Conservation (phyloP, 148 eudicot genomes). For the Diospyros kaki region DNA sequence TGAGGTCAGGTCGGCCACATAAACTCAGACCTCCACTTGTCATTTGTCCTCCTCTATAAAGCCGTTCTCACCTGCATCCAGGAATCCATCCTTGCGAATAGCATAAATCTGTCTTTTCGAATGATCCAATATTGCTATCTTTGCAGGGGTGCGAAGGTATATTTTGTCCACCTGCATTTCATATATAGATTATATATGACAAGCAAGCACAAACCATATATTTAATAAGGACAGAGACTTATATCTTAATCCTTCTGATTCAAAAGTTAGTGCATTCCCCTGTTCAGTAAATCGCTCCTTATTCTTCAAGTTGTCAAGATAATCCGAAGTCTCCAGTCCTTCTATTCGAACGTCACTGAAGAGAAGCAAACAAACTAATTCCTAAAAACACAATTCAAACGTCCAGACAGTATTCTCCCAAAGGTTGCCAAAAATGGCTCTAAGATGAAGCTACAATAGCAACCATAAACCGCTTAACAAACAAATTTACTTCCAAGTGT, state of each 20-base stretch:
- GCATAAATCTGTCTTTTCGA: constrained; percentile 87
- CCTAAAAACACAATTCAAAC: constrained; percentile 3
- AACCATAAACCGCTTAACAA: not conserved
- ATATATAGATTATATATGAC: not conserved
- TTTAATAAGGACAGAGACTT: not conserved
- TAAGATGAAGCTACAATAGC: not conserved
- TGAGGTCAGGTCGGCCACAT: not conserved
- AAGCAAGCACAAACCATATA: constrained; percentile 12
- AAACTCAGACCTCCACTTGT: not conserved
- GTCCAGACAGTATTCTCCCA: not conserved
- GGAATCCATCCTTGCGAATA: constrained; percentile 89
- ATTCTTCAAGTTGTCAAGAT: constrained; percentile 69
- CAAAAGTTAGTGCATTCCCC: constrained; percentile 90
- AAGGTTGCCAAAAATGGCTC: not conserved
- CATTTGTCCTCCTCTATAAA: not conserved
- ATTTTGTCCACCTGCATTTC: constrained; percentile 69
- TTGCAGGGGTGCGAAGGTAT: constrained; percentile 87
- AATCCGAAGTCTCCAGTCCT: constrained; percentile 83
- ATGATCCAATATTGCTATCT: constrained; percentile 85
- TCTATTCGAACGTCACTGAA: constrained; percentile 90
- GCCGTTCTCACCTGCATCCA: constrained; percentile 75
- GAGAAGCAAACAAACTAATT: not conserved
- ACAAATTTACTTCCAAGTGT: too few species aligned
- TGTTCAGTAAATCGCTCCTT: constrained; percentile 76
- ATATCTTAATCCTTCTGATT: constrained; percentile 48